Percentiles rank a stretch among this genome's conserved stretches.
phyloP scores from a whole-genome alignment of 495 filamentous ascomycete species.

The Aspergillus bridgeri region DNA sequence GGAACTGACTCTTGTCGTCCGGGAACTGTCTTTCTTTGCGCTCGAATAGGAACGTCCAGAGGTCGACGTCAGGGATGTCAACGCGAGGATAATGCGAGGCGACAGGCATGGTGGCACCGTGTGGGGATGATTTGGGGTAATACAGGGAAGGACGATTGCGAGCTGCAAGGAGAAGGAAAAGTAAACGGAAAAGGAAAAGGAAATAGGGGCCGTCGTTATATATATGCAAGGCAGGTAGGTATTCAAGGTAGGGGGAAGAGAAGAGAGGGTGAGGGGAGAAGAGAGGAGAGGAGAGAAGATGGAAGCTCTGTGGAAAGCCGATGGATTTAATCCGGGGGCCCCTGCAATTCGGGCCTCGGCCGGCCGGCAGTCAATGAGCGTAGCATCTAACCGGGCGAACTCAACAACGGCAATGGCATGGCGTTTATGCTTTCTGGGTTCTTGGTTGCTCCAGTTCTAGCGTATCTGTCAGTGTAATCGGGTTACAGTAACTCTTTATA shows the following conservation, averaged over 20 bases:
- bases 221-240: neutral
- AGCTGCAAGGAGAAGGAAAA: neutral
- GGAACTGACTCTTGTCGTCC: slow-evolving; percentile 46
- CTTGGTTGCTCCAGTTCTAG: no score
- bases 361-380: no score
- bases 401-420: no score
- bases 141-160: neutral
- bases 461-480: no score
- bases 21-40: slow-evolving; percentile 62
- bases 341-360: neutral
- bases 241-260: neutral
- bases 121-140: slow-evolving; percentile 16
- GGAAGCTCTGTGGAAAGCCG: neutral
- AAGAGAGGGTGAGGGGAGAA: neutral
- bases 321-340: neutral
- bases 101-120: slow-evolving; percentile 35
- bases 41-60: slow-evolving; percentile 80
- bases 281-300: neutral
- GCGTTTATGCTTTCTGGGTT: no score
- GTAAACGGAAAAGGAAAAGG: neutral
- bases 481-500: no score
- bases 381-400: no score
- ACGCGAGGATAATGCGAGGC: slow-evolving; percentile 35
- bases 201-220: no score
- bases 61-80: slow-evolving; percentile 49